Percentiles rank a stretch among this genome's conserved stretches.
Conservation (phyloP, 2,329 filamentous ascomycete species). For the Cladophialophora carrionii region DNA sequence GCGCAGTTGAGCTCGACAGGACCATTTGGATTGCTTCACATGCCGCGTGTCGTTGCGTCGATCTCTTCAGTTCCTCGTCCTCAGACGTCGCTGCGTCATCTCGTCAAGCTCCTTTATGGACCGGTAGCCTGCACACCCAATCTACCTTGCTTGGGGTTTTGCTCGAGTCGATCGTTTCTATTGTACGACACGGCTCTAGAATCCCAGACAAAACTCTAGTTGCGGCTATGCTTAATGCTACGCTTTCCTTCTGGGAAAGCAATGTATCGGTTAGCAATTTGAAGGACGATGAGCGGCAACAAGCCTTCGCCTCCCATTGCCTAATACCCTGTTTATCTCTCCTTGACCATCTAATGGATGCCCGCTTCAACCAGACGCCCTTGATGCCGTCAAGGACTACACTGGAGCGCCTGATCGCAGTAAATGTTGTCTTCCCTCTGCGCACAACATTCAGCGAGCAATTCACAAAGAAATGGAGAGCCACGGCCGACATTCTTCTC, state of each 20-base stretch:
- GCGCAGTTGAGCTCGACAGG: background rate
- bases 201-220: background rate
- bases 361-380: background rate
- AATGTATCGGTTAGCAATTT: slow-evolving; percentile 9
- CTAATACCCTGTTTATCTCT: slow-evolving; percentile 40
- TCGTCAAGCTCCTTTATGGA: slow-evolving; percentile 13
- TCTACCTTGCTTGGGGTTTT: slow-evolving; percentile 23
- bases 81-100: background rate
- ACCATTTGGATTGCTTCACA: slow-evolving; percentile 26
- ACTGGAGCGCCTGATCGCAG: slow-evolving; percentile 43
- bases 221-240: slow-evolving; percentile 11
- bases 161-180: slow-evolving; percentile 14
- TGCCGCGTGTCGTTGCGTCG: slow-evolving; percentile 23
- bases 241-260: slow-evolving; percentile 20
- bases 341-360: slow-evolving; percentile 31
- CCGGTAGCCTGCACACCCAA: slow-evolving; percentile 15
- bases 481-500: slow-evolving; percentile 19
- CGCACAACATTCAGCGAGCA: slow-evolving; percentile 35
- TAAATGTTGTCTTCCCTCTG: slow-evolving; percentile 44
- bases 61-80: slow-evolving; percentile 15
- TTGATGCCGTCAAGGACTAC: slow-evolving; percentile 11
- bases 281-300: slow-evolving; percentile 19
- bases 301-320: slow-evolving; percentile 36
- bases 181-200: background rate
- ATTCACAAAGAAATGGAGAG: slow-evolving; percentile 31